Evolutionary conservation across 768 basidiomycete genomes (phyloP), one percentile per base, ranked within the genome.

Genomic region (Lactarius tabidus): DNA sequence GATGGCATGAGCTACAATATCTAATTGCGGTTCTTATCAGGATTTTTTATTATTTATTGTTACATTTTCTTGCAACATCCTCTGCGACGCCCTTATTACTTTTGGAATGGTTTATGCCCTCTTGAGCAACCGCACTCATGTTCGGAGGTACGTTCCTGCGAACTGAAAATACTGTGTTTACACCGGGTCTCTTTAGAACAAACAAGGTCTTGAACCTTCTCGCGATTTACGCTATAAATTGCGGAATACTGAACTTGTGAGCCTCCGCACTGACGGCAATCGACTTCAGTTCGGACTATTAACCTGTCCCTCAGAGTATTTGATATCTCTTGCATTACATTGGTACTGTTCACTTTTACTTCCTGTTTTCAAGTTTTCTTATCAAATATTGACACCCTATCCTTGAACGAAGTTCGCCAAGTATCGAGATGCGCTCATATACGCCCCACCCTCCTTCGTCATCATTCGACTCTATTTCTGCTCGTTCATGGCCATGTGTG

Each of bases 21-120:
- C 8, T 52, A 52, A 33, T 23, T 8, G 26, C 48, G 1, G 17
- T n/a, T 57, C 17, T 0, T 26, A 17, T 3, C 8, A 60, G 59
- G 35, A 26, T 17, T 51, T 26, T 29, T 4, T 33, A 33, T 33
- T 33, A 4, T 60, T 33, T 23, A 9, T 60, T 28, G 29, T 48
- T 9, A 52, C 33, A 18, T 35, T 60, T 10, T 48, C 48, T 36
- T 60, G 59, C 23, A 35, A 52, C 3, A 26, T 52, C 31, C 17
- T 60, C 36, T 60, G 59, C 26, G 48, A 60, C 33, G 26, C 38
- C 15, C 33, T 60, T 18, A 60, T 60, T 14, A 36, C 59, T 20
- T 26, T 60, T 48, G 59, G 59, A 60, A 60, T 60, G 59, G 45
- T 60, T 26, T 51, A 48, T 35, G 28, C 48, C 7, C 59, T 60